Evolutionary conservation across 164 flowering plant species (phyloP), one percentile per base, ranked within the genome.

Genomic region (Tetrastigma voinierianum): DNA sequence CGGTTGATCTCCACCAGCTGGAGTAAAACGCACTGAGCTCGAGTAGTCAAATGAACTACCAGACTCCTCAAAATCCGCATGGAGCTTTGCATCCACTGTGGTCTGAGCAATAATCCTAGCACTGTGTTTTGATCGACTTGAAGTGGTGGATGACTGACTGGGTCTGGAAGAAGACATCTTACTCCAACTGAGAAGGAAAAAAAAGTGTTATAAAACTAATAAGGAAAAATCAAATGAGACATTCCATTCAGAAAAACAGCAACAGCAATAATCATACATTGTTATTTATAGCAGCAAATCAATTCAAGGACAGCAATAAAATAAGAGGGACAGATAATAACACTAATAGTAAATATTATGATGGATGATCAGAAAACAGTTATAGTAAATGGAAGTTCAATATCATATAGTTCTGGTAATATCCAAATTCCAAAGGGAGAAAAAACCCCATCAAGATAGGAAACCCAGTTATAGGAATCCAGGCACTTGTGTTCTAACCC

Each of bases 31-130:
- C 21, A 89, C 89, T 1, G 96, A 86, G 57, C 74, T 87, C 0
- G 98, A 87, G 77, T 92, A 92, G 73, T 90, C 98, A 69, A 92
- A 92, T 24, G 91, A 90, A 66, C 77, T 72, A n/a, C 98, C 95
- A 1, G 93, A 80, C 58, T 86, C 90, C 75, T 92, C 96, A 79
- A 82, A 92, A 67, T 92, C 89, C 3, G 91, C 91, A 70, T 92
- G 88, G 67, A 92, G 86, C 79, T 83, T 86, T 7, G 98, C 98
- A 82, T 92, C 98, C 1, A 87, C 82, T n/a, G 91, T 83, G 52
- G 98, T 92, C 72, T 90, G 98, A 21, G 94, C 95, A 54, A 90
- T 82, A 18, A 90, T 76, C 75, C 98, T 78, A 19, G 93, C 95
- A 77, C 88, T 82, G 70, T 89, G 91, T 66, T 81, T 84, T 55